Evolutionary conservation across 2,329 filamentous ascomycete species (phyloP).

Genomic region (Ilyonectria mors-panacis): DNA sequence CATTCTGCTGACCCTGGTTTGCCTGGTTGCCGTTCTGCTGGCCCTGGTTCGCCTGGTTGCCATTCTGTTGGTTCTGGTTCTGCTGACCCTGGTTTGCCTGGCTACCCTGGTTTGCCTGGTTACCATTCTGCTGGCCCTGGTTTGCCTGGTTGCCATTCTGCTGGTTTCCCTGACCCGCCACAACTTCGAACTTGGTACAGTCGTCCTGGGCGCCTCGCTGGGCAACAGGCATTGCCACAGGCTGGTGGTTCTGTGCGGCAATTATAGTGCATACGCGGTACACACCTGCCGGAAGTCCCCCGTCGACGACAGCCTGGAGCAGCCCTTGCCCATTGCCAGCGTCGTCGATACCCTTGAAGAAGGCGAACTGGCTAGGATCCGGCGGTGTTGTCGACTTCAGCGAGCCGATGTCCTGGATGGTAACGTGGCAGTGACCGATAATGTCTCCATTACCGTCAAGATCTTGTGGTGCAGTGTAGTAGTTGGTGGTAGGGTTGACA

Average conservation of each 20-base stretch:
- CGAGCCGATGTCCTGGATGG: constrained; percentile 69
- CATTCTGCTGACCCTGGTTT: constrained; percentile 16
- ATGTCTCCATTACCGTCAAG: constrained; percentile 64
- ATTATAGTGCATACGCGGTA: constrained; percentile 78
- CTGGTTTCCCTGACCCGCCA: constrained; percentile 38
- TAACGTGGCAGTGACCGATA: constrained; percentile 73
- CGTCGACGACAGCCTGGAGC: constrained; percentile 67
- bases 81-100: constrained; percentile 9
- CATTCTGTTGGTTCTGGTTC: not conserved
- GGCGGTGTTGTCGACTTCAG: constrained; percentile 67
- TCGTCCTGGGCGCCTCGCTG: constrained; percentile 78
- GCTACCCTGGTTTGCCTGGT: constrained; percentile 15
- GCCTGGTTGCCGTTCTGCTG: no score
- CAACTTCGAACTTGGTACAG: constrained; percentile 72
- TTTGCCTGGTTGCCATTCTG: constrained; percentile 27
- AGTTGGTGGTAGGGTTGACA: constrained; percentile 72
- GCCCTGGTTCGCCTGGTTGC: no score
- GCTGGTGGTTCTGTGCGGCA: constrained; percentile 75
- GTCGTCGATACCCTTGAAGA: constrained; percentile 79
- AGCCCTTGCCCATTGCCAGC: constrained; percentile 69
- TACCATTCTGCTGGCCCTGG: constrained; percentile 20
- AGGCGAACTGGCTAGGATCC: constrained; percentile 68
- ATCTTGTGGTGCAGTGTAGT: constrained; percentile 73
- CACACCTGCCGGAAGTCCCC: constrained; percentile 73
- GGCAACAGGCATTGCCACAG: constrained; percentile 76